These are phyloP conservation scores for Neospora caninum DNA, from an alignment of 169 alveolate species.

Conservation along the genomic window DNA sequence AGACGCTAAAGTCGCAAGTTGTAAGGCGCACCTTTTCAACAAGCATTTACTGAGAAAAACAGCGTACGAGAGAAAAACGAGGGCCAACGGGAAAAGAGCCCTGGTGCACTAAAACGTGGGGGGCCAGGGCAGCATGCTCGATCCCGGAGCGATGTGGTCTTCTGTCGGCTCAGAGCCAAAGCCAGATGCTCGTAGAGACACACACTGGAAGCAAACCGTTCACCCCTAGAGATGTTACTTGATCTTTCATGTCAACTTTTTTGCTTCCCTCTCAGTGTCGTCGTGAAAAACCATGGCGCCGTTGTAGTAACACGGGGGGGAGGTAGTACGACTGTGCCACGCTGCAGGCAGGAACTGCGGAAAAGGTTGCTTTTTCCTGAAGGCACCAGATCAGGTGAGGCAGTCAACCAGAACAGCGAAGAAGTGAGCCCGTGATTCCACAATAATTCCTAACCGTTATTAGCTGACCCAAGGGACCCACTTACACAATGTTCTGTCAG, in stretches of 20 bases:
- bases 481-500: too few species aligned
- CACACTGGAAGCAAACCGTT: too few species aligned
- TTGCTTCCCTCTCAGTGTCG: background rate
- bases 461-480: too few species aligned
- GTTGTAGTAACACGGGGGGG: background rate
- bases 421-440: too few species aligned
- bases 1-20: background rate
- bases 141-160: background rate
- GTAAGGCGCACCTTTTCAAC: background rate
- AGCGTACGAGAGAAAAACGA: background rate
- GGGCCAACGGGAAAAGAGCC: background rate
- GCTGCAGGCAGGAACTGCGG: too few species aligned
- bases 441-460: too few species aligned
- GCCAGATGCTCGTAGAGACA: background rate
- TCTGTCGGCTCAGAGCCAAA: background rate
- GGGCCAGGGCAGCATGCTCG: background rate
- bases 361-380: too few species aligned
- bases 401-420: too few species aligned
- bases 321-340: too few species aligned
- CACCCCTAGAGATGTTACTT: background rate
- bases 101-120: slow-evolving; percentile 5
- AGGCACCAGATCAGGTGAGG: too few species aligned
- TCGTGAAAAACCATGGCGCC: background rate
- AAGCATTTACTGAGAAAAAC: background rate
- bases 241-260: too few species aligned